A percentile compares a stretch with the other conserved stretches of the same genome.
Conservation (phyloP, 805 yeast genomes). For the Wickerhamiella parazyma region DNA sequence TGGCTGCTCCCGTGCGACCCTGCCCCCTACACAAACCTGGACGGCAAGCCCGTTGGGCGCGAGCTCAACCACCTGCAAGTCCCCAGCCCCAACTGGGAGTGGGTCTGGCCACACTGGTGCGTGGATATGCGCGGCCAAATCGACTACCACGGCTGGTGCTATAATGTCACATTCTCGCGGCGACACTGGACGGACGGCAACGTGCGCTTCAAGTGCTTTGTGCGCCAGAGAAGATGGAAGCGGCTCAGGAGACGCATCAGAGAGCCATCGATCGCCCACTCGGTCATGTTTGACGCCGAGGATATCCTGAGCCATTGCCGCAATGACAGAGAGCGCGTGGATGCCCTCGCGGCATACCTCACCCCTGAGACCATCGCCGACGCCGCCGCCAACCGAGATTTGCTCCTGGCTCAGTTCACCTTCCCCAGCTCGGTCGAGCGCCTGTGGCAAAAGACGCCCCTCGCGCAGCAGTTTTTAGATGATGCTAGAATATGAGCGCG, state of each 20-base stretch:
- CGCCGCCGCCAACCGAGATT: neutral
- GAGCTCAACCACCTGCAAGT: slow-evolving; percentile 24
- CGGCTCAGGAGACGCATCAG: slow-evolving; percentile 23
- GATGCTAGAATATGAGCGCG: too few relatives aligned
- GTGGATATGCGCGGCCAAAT: slow-evolving; percentile 55
- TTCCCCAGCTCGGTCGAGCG: slow-evolving; percentile 5
- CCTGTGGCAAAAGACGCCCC: neutral
- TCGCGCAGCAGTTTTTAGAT: too few relatives aligned
- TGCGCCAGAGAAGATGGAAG: slow-evolving; percentile 56
- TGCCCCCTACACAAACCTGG: slow-evolving; percentile 24
- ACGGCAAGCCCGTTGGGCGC: slow-evolving; percentile 22
- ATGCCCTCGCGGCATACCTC: slow-evolving; percentile 1
- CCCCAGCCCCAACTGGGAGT: slow-evolving; percentile 49
- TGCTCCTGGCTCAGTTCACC: neutral
- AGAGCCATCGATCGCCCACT: neutral
- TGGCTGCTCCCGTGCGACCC: slow-evolving; percentile 29
- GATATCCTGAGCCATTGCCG: slow-evolving; percentile 10
- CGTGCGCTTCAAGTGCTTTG: slow-evolving; percentile 43
- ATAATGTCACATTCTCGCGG: slow-evolving; percentile 38
- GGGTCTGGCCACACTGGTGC: slow-evolving; percentile 64
- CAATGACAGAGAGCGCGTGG: slow-evolving; percentile 19
- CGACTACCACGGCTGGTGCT: slow-evolving; percentile 80
- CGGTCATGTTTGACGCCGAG: neutral
- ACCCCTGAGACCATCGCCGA: neutral
- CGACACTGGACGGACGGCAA: slow-evolving; percentile 48